A percentile compares a stretch with the other conserved stretches of the same genome.
Evolutionary conservation across 2,329 filamentous ascomycete genomes (phyloP).

Genomic region (Aspergillus cejpii): DNA sequence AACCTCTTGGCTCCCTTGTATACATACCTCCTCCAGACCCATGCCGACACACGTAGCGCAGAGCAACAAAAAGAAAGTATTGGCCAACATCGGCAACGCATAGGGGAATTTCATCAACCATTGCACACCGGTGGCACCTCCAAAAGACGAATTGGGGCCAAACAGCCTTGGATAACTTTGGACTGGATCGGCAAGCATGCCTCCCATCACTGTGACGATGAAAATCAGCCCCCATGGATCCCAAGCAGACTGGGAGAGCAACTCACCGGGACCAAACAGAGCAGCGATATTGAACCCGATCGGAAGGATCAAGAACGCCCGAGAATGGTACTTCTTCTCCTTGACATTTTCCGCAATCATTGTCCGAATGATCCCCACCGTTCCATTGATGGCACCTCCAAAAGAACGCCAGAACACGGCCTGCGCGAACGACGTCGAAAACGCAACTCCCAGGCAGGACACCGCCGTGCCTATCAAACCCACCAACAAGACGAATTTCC

Average conservation of each 20-base stretch:
- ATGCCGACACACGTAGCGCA: slow-evolving; percentile 54
- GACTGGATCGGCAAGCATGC: slow-evolving; percentile 60
- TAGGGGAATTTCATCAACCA: slow-evolving; percentile 62
- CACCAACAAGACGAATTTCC: slow-evolving; percentile 71
- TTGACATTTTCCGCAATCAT: slow-evolving; percentile 66
- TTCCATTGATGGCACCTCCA: slow-evolving; percentile 64
- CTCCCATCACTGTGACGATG: slow-evolving; percentile 53
- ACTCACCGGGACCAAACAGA: slow-evolving; percentile 44
- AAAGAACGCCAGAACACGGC: slow-evolving; percentile 61
- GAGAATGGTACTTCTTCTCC: slow-evolving; percentile 56
- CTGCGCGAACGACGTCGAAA: slow-evolving; percentile 55
- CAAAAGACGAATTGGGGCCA: slow-evolving; percentile 52
- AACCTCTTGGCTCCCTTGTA: neutral
- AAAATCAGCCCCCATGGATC: slow-evolving; percentile 1
- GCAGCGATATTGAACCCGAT: slow-evolving; percentile 63
- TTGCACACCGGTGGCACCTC: slow-evolving; percentile 49
- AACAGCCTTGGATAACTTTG: slow-evolving; percentile 58
- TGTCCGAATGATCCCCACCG: slow-evolving; percentile 65
- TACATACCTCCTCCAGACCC: slow-evolving; percentile 54
- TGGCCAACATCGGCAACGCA: slow-evolving; percentile 61
- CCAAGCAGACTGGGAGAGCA: slow-evolving; percentile 23
- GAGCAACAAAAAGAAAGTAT: slow-evolving; percentile 51
- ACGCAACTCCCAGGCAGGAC: slow-evolving; percentile 62
- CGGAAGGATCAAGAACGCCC: slow-evolving; percentile 54
- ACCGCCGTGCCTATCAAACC: slow-evolving; percentile 63